Evolutionary conservation across 306 rosid species (phyloP).

Genomic region (Cucumis melo): DNA sequence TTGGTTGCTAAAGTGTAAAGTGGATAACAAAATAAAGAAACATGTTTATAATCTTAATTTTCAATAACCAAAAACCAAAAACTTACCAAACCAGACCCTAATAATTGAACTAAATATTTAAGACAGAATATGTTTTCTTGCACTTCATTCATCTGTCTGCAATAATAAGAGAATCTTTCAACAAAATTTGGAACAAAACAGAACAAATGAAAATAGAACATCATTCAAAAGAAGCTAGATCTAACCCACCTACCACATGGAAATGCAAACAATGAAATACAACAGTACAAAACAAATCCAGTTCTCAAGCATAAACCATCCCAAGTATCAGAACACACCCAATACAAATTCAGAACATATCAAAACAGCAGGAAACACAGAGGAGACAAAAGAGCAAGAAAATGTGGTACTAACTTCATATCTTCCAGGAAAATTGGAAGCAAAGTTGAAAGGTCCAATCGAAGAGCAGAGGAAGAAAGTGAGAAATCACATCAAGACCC

Average conservation of each 20-base stretch:
- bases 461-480: not conserved
- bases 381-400: not conserved
- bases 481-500: constrained; percentile 1
- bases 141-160: not conserved
- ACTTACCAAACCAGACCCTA: not conserved
- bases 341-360: not conserved
- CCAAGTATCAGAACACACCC: not conserved
- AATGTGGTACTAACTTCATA: not conserved
- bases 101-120: not conserved
- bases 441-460: not conserved
- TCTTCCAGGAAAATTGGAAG: not conserved
- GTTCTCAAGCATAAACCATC: not conserved
- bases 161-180: not conserved
- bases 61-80: too few species aligned
- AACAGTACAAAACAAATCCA: not conserved
- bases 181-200: not conserved
- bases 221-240: not conserved
- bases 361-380: not conserved
- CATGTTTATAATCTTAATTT: not conserved
- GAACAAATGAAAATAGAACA: not conserved
- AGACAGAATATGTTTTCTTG: not conserved
- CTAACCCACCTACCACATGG: not conserved
- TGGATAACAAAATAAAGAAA: too few species aligned
- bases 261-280: not conserved
- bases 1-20: too few species aligned